These are phyloP conservation scores for Hydnum rufescens DNA, from an alignment of 768 basidiomycete species.

Conservation along the genomic window DNA sequence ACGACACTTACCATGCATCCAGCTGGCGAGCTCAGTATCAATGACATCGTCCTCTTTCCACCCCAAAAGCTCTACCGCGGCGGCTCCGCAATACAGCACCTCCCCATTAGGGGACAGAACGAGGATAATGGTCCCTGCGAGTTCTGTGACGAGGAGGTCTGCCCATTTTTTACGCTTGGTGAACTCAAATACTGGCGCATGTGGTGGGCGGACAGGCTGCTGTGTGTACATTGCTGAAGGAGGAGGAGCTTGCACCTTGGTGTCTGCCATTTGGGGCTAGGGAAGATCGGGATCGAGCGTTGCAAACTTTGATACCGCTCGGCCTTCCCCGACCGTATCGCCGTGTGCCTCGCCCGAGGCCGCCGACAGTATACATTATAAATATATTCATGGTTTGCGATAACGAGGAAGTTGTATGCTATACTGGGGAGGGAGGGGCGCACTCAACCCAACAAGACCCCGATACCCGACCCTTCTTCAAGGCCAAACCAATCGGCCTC, in stretches of 20 bases:
- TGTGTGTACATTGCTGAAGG: no score
- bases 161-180: slow-evolving; percentile 77
- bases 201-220: no score
- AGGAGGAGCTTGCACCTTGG: no score
- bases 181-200: slow-evolving; percentile 65
- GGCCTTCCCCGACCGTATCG: no score
- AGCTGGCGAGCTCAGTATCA: slow-evolving; percentile 41
- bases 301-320: no score
- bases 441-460: neutral
- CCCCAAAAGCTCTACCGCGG: slow-evolving; percentile 52
- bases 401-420: neutral
- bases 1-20: slow-evolving; percentile 37
- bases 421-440: neutral
- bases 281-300: no score
- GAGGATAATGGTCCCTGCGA: slow-evolving; percentile 52
- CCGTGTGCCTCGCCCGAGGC: no score
- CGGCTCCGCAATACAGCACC: slow-evolving; percentile 48
- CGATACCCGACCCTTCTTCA: neutral
- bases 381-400: neutral
- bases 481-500: neutral
- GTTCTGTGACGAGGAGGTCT: slow-evolving; percentile 55
- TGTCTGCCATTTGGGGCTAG: no score
- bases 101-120: slow-evolving; percentile 42
- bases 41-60: slow-evolving; percentile 58
- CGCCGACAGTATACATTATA: neutral